Evolutionary conservation across 2,329 filamentous ascomycete species (phyloP), one percentile per base, ranked within the genome.

Genomic region (Xylariaceae sp.): DNA sequence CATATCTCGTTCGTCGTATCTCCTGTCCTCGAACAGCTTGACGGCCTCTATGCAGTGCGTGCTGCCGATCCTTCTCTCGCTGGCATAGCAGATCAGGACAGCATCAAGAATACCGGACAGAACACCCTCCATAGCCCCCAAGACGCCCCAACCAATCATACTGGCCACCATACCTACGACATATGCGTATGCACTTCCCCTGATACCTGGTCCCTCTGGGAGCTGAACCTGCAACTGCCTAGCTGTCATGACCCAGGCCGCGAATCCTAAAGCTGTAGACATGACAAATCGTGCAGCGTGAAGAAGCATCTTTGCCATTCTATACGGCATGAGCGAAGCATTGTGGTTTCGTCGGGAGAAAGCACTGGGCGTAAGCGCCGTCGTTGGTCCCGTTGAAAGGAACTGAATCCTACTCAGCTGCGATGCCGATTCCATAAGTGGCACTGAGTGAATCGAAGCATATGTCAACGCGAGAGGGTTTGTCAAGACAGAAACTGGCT

Each of bases 221-320:
- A 68, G 67, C 57, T 67, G 71, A 16, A 93, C 71, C 38, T 76
- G 72, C 3, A 96, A 71, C 64, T 86, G 83, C 48, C 88, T 83
- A 9, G 93, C 90, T 28, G 90, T 95, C 35, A 88, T 86, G 8
- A 97, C 88, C 93, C 93, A 98, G n/a, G 89, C 91, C 3, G 87
- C 90, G 57, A 97, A 95, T 1, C 91, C 91, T 22, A 98, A 78
- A 0, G 83, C 87, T 35, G 90, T 81, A 0, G 89, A 88, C 80
- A 96, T 95, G 57, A 96, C 86, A 60, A 91, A 87, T 15, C 91
- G 81, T 1, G 89, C 93, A 3, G 91, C 89, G 53, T 96, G 88
- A 3, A 98, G 79, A 7, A 98, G 77, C 19, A 97, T 76, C 63
- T 96, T 97, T 2, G 93, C 87, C 8, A 97, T 80, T 4, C 88